Base-by-base conservation (phyloP, 1,284 basidiomycete genomes). In the Apiotrichum veenhuisii region DNA sequence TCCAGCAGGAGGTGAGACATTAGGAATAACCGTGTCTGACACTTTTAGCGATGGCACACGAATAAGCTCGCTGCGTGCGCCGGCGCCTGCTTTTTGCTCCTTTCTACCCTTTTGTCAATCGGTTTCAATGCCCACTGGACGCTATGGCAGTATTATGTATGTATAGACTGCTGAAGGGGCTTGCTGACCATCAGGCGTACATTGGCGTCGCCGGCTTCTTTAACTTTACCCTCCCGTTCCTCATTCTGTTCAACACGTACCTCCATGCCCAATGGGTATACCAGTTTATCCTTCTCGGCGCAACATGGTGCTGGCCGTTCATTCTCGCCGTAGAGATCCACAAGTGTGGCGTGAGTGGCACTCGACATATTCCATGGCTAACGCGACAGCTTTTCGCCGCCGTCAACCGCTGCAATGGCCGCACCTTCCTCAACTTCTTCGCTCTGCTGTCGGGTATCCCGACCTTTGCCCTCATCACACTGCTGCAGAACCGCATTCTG, bases 381-480 rank as follows among this genome's bases (percentile, higher is more conserved):
- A 41, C 5, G 10, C 10, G 3, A 2, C n/a, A 43, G 41, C 44
- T 52, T 33, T 52, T 52, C 41, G 22, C 9, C 3, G 25, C 49
- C 22, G 33, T 36, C n/a, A 25, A 26, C 22, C 7, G 34, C 2
- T 43, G 50, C 26, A 38, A 38, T 25, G 49, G 40, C 10, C 40
- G 38, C 10, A 52, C 41, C 30, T 52, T 43, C 12, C 50, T 52
- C 20, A 54, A 52, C 41, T 41, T 54, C 45, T 38, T 47, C 11
- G 52, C 44, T 8, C 44, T 40, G 7, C 52, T 54, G 20, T 25
- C 45, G 61, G 88, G 84, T 14, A 74, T 88, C 26, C 88, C 88
- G 66, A 86, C 85, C 0, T 84, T 91, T 43, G 87, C 84, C 2
- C 75, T 92, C 11, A 88, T 92, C 67, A 88, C 87, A 2, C 72